phyloP scores from a whole-genome alignment of 345 rosid genomes.

The Cardiospermum halicacabum region DNA sequence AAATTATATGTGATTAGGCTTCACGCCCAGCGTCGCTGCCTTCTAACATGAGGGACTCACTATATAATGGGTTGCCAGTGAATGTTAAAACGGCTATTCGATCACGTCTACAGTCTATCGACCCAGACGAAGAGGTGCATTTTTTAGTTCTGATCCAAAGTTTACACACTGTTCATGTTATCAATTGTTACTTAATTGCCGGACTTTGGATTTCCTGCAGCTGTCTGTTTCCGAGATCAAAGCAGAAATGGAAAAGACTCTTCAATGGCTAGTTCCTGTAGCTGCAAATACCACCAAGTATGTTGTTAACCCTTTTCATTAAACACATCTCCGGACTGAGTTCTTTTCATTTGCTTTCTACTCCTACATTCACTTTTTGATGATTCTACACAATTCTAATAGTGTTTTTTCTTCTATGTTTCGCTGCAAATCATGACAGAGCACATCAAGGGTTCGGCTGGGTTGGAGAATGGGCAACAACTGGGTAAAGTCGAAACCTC shows the following conservation, averaged over 20 bases:
- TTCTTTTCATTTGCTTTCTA: neutral
- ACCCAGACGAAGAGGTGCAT: conserved; percentile 62
- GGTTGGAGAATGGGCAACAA: conserved; percentile 99
- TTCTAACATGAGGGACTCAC: conserved; percentile 57
- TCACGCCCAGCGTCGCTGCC: conserved; percentile 71
- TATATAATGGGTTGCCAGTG: conserved; percentile 63
- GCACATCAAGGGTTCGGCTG: conserved; percentile 94
- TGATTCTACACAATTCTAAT: neutral
- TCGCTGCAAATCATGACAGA: conserved; percentile 35
- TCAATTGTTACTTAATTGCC: conserved; percentile 8
- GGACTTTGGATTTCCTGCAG: conserved; percentile 36
- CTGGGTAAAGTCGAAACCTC: conserved; percentile 48
- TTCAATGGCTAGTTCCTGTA: conserved; percentile 76
- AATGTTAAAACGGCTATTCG: conserved; percentile 59
- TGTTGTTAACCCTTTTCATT: conserved; percentile 22
- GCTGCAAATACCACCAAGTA: conserved; percentile 86
- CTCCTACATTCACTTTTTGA: neutral
- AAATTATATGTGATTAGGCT: conserved; percentile 36
- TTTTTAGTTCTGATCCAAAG: too few relatives aligned
- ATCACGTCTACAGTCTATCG: conserved; percentile 42
- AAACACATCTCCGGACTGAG: neutral
- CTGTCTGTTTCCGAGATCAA: conserved; percentile 51
- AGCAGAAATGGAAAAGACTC: conserved; percentile 82
- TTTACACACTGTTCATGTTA: neutral
- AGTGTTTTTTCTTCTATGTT: conserved; percentile 6